These are phyloP conservation scores for Melampsora larici-populina DNA, from an alignment of 1,284 basidiomycete genomes.

Conservation along the genomic window DNA sequence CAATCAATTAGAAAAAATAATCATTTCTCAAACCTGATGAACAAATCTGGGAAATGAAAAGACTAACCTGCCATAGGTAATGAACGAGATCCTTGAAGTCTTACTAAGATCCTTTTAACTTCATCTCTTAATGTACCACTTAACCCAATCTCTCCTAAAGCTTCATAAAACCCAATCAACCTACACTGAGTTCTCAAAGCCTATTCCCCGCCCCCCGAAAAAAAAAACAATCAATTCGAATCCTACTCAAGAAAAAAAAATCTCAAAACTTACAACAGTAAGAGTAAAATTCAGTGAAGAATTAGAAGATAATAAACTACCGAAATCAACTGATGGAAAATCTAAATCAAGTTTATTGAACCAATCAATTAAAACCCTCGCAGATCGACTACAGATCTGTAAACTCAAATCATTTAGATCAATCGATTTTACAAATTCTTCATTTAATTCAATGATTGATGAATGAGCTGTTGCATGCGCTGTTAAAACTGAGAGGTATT, in stretches of 20 bases:
- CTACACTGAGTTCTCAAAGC: conserved; percentile 39
- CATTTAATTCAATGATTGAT: conserved; percentile 33
- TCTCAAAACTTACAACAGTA: conserved; percentile 29
- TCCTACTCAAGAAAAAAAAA: neutral
- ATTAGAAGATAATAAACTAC: conserved; percentile 22
- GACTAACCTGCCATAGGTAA: conserved; percentile 39
- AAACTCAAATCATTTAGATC: conserved; percentile 7
- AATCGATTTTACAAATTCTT: conserved; percentile 20
- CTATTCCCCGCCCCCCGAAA: neutral
- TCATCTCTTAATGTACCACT: neutral
- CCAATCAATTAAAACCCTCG: conserved; percentile 28
- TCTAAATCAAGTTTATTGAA: conserved; percentile 18
- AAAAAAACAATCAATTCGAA: neutral
- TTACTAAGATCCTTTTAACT: conserved; percentile 22
- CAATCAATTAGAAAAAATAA: neutral
- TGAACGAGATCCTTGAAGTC: conserved; percentile 15
- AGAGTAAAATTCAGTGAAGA: conserved; percentile 29
- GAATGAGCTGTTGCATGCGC: conserved; percentile 36
- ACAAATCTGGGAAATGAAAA: neutral
- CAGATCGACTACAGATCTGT: conserved; percentile 15
- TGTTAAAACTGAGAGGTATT: conserved; percentile 10
- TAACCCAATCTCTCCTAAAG: neutral
- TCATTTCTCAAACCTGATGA: neutral
- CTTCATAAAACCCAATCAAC: conserved; percentile 27
- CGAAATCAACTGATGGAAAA: conserved; percentile 16